Evolutionary conservation across 2,329 filamentous ascomycete genomes (phyloP), one percentile per base, ranked within the genome.

Genomic region (Colletotrichum eleusines): DNA sequence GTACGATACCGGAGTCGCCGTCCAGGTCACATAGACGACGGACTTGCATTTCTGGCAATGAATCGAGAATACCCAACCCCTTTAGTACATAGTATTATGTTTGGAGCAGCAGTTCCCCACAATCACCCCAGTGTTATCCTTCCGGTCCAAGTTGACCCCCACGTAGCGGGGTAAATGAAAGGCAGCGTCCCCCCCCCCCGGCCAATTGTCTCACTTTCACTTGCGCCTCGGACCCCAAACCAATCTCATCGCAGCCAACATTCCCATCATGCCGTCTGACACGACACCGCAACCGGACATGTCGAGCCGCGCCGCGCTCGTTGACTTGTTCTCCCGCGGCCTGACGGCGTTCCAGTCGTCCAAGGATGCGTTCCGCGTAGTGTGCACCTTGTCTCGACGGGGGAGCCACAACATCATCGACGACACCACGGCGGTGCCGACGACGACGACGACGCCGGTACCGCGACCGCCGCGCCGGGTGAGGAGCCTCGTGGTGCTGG

Each of bases 401-500:
- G 46, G 61, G 12, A 33, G 33, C n/a, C 33, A 26, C 9, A n/a
- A n/a, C n/a, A n/a, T n/a, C n/a, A n/a, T n/a, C n/a, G 42, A 68
- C 61, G 28, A 58, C 33, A 62, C 71, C 26, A 20, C 63, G 40
- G 7, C 31, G 65, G n/a, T n/a, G n/a, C n/a, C n/a, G n/a, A n/a
- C 63, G 18, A 54, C 77, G 16, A 20, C 62, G 42, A 63, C 63
- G 18, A 55, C 77, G 16, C 76, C 78, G 18, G 74, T 73, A 69
- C 75, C 55, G 44, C 48, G 63, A 7, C 26, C 50, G 35, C 63
- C 63, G 35, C 54, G 54, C 33, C 54, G 54, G 33, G 28, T 78
- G 77, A 51, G 66, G 54, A 70, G 54, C 23, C 81, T 92, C 69
- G 80, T 91, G 63, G 81, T 92, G 66, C 84, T 92, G 57, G 90